Evolutionary conservation across 2,329 filamentous ascomycete genomes (phyloP), one percentile per base, ranked within the genome.

Genomic region (Aspergillus uvarum): DNA sequence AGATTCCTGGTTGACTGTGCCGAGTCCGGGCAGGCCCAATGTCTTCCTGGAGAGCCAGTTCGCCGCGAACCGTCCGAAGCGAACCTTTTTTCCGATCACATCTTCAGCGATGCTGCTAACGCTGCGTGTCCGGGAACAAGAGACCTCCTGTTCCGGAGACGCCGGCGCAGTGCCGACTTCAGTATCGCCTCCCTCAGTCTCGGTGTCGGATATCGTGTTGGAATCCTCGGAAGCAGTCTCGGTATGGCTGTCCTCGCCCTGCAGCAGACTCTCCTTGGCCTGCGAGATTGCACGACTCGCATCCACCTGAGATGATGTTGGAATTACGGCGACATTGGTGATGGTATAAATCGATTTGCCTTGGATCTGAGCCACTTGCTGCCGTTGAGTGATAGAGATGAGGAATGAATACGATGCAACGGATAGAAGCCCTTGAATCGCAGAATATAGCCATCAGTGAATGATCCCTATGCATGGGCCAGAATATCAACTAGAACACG

Each of bases 1-100:
- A 21, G 83, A 72, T 47, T 83, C 79, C 51, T 80, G 74, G 11
- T 80, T 74, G 74, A 93, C 79, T 5, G 90, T 90, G 69, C 92
- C 84, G 52, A 85, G 85, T 26, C 88, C 87, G 61, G 90, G 89
- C 61, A 87, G 80, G 55, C 87, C 88, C 90, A 92, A 94, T 0
- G 91, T 92, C 62, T 87, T 89, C 64, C 86, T 87, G 48, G 91
- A 95, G 72, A 98, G 95, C 95, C 95, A 99, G 61, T 89, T 87
- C 63, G 92, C 86, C 0, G 94, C 91, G 73, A 98, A 97, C 42
- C 91, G 84, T 4, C 93, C 94, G 74, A 97, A 98, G 63, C 87
- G 88, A 0, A 93, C 92, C 67, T 87, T 89, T 59, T 86, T 88
- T 42, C 87, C 86, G 56, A 97, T 94, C 1, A 98, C 93, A 78